phyloP scores from a whole-genome alignment of 2,329 filamentous ascomycete genomes.

The Xylaria digitata region DNA sequence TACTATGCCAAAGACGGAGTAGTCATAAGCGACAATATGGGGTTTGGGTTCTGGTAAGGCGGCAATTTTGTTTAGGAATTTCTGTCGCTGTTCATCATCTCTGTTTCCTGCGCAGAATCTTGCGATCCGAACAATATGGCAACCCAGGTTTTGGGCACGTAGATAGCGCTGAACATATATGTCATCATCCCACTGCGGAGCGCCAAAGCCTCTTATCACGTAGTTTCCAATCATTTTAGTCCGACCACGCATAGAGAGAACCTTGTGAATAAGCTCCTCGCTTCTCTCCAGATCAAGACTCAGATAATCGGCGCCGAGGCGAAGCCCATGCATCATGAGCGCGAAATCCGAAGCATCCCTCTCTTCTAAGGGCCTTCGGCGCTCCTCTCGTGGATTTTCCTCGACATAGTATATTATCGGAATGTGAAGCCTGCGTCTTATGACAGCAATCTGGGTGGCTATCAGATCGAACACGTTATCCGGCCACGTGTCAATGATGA shows the following conservation, averaged over 20 bases:
- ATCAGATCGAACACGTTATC: conserved; percentile 61
- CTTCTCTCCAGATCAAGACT: conserved; percentile 71
- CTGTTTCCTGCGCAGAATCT: conserved; percentile 69
- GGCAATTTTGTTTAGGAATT: conserved; percentile 62
- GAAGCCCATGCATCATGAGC: conserved; percentile 71
- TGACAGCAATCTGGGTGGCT: conserved; percentile 66
- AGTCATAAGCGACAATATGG: conserved; percentile 62
- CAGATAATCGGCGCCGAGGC: conserved; percentile 73
- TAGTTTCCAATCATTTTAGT: conserved; percentile 72
- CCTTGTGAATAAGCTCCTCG: conserved; percentile 59
- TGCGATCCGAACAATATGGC: conserved; percentile 70
- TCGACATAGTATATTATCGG: conserved; percentile 70
- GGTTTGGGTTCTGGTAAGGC: conserved; percentile 59
- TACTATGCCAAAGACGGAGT: conserved; percentile 57
- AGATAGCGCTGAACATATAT: conserved; percentile 65
- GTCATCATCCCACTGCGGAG: conserved; percentile 66
- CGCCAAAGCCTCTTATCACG: conserved; percentile 57
- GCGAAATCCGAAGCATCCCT: conserved; percentile 62
- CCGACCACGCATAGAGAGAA: conserved; percentile 64
- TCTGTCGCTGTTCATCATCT: conserved; percentile 59
- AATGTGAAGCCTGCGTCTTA: conserved; percentile 65
- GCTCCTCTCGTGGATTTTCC: conserved; percentile 58
- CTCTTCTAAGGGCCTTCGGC: conserved; percentile 53
- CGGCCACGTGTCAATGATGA: conserved; percentile 69
- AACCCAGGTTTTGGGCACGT: conserved; percentile 66